Conservation (phyloP, 2,329 filamentous ascomycete species). For the Penicillium sp. region DNA sequence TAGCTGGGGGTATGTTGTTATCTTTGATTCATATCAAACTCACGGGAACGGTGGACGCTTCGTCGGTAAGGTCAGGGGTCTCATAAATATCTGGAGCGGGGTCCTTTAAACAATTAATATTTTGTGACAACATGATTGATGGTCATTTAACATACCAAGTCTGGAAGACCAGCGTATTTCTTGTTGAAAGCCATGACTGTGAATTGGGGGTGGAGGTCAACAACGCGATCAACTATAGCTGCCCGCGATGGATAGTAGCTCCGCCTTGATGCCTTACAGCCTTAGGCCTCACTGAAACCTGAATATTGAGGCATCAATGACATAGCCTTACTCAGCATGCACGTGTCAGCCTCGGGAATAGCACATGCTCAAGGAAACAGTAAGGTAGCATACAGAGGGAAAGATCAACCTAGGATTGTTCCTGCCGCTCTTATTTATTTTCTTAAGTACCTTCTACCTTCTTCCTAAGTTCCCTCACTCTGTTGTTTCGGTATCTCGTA, state of each 20-base stretch:
- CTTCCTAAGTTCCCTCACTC: background rate
- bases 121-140: background rate
- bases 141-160: slow-evolving; percentile 58
- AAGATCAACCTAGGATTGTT: slow-evolving; percentile 1
- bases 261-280: background rate
- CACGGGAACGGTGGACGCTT: slow-evolving; percentile 81
- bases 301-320: background rate
- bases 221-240: slow-evolving; percentile 11
- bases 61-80: slow-evolving; percentile 88
- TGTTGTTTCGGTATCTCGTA: background rate
- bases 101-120: slow-evolving; percentile 57
- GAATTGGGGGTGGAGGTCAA: slow-evolving; percentile 12
- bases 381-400: slow-evolving; percentile 14
- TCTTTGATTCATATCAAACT: slow-evolving; percentile 30
- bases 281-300: background rate
- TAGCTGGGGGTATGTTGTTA: slow-evolving; percentile 32
- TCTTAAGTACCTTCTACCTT: background rate
- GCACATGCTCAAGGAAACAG: slow-evolving; percentile 23
- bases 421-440: background rate
- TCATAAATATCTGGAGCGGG: slow-evolving; percentile 94
- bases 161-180: slow-evolving; percentile 80
- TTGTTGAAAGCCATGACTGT: slow-evolving; percentile 68
- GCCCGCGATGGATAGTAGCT: slow-evolving; percentile 1
- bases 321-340: slow-evolving; percentile 13
- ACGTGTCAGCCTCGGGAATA: slow-evolving; percentile 20